phyloP scores from a whole-genome alignment of 1,284 basidiomycete species.

The Macrocybe sp. region DNA sequence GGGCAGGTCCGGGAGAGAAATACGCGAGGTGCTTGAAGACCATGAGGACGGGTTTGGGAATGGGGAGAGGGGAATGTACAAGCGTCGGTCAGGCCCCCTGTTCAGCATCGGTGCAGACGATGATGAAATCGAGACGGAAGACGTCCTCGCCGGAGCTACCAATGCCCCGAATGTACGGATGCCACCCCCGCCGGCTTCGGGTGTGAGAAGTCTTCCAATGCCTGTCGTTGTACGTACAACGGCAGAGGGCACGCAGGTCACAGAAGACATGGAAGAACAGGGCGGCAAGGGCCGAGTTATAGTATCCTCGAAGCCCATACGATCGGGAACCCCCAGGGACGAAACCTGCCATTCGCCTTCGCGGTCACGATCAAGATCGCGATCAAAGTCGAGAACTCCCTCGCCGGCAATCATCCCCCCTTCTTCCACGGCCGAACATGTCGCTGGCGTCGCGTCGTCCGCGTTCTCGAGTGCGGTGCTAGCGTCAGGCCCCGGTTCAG shows the following conservation, averaged over 20 bases:
- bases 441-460: slow-evolving; percentile 6
- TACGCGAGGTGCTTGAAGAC: slow-evolving; percentile 6
- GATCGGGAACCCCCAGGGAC: slow-evolving; percentile 9
- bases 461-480: slow-evolving; percentile 4
- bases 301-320: neutral
- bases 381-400: slow-evolving; percentile 39
- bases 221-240: slow-evolving; percentile 15
- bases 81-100: slow-evolving; percentile 15
- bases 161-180: slow-evolving; percentile 4
- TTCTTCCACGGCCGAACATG: slow-evolving; percentile 4
- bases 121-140: slow-evolving; percentile 3
- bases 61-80: slow-evolving; percentile 1
- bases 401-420: slow-evolving; percentile 27
- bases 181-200: too few species aligned
- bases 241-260: slow-evolving; percentile 37
- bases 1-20: slow-evolving; percentile 2
- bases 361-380: slow-evolving; percentile 26
- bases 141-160: neutral
- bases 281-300: too few species aligned
- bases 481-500: neutral
- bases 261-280: slow-evolving; percentile 34
- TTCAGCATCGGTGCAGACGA: slow-evolving; percentile 17
- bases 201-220: too few species aligned
- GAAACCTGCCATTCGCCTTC: too few species aligned
- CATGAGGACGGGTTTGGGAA: slow-evolving; percentile 7